A percentile compares a stretch with the other conserved stretches of the same genome.
Evolutionary conservation across 2,329 filamentous ascomycete genomes (phyloP).

Genomic region (Escovopsis sp.): DNA sequence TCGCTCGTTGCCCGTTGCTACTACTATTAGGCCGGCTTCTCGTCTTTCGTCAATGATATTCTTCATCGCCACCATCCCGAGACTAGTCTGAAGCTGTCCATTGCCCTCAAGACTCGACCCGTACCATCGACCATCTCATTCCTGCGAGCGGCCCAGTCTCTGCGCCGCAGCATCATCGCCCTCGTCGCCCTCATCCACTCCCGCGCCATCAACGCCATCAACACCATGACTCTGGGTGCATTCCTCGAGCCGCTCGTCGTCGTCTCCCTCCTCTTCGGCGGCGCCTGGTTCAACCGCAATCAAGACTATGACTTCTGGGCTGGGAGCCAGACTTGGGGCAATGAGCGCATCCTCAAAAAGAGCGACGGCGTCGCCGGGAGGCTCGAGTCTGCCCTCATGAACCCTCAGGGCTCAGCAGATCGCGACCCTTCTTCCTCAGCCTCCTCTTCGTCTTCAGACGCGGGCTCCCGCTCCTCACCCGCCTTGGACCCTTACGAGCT

Average conservation of each 20-base stretch:
- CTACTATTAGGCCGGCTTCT: too few species aligned
- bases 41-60: too few species aligned
- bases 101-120: too few species aligned
- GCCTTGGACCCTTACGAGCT: constrained; percentile 14
- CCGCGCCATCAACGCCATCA: neutral
- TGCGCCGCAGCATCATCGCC: neutral
- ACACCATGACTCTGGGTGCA: constrained; percentile 24
- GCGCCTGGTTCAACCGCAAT: constrained; percentile 29
- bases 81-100: too few species aligned
- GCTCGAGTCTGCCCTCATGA: constrained; percentile 12
- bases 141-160: neutral
- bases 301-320: constrained; percentile 20
- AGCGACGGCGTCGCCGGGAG: constrained; percentile 16
- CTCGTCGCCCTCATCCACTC: too few species aligned
- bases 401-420: neutral
- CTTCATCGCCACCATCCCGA: too few species aligned
- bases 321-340: constrained; percentile 10
- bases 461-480: constrained; percentile 13
- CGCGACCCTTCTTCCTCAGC: neutral
- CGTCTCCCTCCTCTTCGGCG: constrained; percentile 27
- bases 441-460: constrained; percentile 7
- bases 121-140: too few species aligned
- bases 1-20: too few species aligned
- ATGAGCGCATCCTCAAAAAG: constrained; percentile 13
- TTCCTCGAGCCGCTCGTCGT: constrained; percentile 28